A percentile compares a stretch with the other conserved stretches of the same genome.
phyloP scores from a whole-genome alignment of 2,329 filamentous ascomycete genomes.

The Plenodomus biglobosus region DNA sequence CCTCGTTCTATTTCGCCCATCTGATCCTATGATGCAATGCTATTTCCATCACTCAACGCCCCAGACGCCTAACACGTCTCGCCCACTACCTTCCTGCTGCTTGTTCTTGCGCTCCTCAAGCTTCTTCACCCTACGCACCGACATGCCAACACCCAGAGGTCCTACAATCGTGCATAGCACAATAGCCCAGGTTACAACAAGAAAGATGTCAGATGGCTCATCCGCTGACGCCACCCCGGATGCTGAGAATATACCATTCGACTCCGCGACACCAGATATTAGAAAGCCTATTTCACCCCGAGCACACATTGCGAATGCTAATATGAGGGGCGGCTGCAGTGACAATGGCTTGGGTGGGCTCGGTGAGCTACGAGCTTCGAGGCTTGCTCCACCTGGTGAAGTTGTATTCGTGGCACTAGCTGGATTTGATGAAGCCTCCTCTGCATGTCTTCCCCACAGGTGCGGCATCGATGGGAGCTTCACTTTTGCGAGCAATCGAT shows the following conservation, averaged over 20 bases:
- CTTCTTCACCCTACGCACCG: constrained; percentile 51
- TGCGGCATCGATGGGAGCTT: constrained; percentile 25
- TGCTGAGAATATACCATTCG: constrained; percentile 51
- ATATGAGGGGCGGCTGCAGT: constrained; percentile 66
- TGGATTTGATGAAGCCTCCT: not conserved
- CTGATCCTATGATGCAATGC: not conserved
- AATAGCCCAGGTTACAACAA: constrained; percentile 60
- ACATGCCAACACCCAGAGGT: constrained; percentile 54
- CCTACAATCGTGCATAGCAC: constrained; percentile 59
- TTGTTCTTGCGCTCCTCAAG: constrained; percentile 42
- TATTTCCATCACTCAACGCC: constrained; percentile 41
- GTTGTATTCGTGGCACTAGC: not conserved
- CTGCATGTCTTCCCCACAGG: constrained; percentile 26
- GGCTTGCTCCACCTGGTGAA: constrained; percentile 3
- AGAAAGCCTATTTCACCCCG: constrained; percentile 80
- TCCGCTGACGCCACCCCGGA: constrained; percentile 6
- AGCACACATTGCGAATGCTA: constrained; percentile 71
- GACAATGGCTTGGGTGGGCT: constrained; percentile 56
- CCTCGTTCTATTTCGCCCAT: too few relatives aligned
- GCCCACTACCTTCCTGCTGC: constrained; percentile 34
- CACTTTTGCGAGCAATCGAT: constrained; percentile 11
- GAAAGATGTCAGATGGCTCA: constrained; percentile 51
- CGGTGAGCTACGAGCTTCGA: constrained; percentile 15
- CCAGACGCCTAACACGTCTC: constrained; percentile 51
- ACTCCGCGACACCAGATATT: constrained; percentile 69